Evolutionary conservation across 1,284 basidiomycete genomes (phyloP).

Genomic region (Thecaphora frezii): DNA sequence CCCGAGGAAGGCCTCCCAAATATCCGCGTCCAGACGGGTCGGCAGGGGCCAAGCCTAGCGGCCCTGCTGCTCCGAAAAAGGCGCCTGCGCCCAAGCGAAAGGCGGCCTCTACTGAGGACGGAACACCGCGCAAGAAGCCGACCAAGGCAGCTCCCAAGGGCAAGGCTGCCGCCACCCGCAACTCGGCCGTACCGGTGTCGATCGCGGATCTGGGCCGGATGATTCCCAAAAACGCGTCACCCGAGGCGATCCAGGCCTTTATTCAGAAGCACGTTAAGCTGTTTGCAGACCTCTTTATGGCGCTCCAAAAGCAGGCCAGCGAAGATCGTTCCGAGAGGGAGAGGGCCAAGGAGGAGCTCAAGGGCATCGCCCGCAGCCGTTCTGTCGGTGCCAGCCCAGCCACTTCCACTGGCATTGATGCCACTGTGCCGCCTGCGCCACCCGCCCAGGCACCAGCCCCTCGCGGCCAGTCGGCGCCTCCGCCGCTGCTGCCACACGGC

Average conservation of each 20-base stretch:
- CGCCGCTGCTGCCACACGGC: neutral
- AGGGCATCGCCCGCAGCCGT: neutral
- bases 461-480: conserved; percentile 4
- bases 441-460: neutral
- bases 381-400: neutral
- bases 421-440: neutral
- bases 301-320: conserved; percentile 33
- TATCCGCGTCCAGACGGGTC: neutral
- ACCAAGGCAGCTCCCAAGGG: neutral
- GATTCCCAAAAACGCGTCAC: conserved; percentile 26
- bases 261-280: conserved; percentile 30
- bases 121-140: neutral
- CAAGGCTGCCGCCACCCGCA: conserved; percentile 13
- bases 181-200: conserved; percentile 18
- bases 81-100: conserved; percentile 3
- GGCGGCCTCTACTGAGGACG: neutral
- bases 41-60: neutral
- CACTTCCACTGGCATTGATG: neutral
- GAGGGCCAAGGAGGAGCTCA: conserved; percentile 1
- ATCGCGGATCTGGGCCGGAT: conserved; percentile 33
- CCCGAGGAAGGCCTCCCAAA: neutral
- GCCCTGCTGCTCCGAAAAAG: conserved; percentile 11
- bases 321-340: conserved; percentile 10
- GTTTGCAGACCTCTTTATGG: conserved; percentile 35
- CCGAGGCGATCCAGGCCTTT: conserved; percentile 24